A percentile compares a stretch with the other conserved stretches of the same genome.
These are phyloP conservation scores for Patellaria atrata DNA, from an alignment of 495 filamentous ascomycete species.

Conservation along the genomic window DNA sequence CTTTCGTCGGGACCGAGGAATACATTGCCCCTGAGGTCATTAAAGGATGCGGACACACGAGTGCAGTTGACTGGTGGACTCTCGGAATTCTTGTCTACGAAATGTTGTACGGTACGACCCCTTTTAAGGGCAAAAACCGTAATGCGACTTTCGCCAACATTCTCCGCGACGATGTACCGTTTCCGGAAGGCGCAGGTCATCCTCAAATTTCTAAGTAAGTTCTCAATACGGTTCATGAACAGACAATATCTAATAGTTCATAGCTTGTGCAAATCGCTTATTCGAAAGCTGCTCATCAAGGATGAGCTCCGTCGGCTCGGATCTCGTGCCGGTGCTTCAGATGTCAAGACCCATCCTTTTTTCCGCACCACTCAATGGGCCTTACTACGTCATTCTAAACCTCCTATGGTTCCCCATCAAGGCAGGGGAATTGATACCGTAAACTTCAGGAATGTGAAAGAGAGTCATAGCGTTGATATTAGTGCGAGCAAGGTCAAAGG, in stretches of 20 bases:
- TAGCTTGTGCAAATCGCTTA: conserved; percentile 90
- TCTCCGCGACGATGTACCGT: conserved; percentile 81
- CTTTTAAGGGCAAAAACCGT: conserved; percentile 98
- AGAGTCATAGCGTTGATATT: conserved; percentile 90
- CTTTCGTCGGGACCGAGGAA: conserved; percentile 95
- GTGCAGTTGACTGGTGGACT: conserved; percentile 99
- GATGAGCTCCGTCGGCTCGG: conserved; percentile 92
- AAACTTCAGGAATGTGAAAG: conserved; percentile 96
- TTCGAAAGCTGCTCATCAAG: conserved; percentile 94
- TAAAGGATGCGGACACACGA: conserved; percentile 95
- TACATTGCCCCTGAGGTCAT: conserved; percentile 99
- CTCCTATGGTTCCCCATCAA: conserved; percentile 92
- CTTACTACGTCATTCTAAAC: conserved; percentile 91
- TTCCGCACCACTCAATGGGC: conserved; percentile 95
- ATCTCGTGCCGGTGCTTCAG: conserved; percentile 85
- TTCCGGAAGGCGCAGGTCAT: conserved; percentile 73
- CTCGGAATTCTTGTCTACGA: conserved; percentile 93
- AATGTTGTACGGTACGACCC: conserved; percentile 97
- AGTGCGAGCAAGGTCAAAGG: conserved; percentile 48
- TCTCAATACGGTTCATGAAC: conserved; percentile 1
- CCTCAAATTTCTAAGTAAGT: conserved; percentile 85
- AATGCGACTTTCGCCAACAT: conserved; percentile 98
- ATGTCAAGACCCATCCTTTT: conserved; percentile 94
- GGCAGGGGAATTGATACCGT: conserved; percentile 83
- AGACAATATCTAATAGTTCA: conserved; percentile 12